Evolutionary conservation across 805 yeast genomes (phyloP), one percentile per base, ranked within the genome.

Genomic region (Vanderwaltozyma tropicalis): DNA sequence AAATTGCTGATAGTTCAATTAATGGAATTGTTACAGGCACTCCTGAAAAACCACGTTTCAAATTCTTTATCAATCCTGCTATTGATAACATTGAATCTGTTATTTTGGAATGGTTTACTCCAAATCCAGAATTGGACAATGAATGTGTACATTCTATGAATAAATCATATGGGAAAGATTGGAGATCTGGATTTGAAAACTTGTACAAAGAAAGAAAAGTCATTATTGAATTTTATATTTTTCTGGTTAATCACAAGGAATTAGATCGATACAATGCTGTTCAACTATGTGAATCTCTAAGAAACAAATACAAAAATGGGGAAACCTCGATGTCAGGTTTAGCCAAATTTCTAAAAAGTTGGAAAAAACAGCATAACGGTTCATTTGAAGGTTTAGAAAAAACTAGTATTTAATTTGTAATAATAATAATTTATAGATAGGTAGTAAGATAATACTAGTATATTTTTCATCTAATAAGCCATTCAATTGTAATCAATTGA

Each of bases 111-210:
- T 57, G 61, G 61, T 57, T 56, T 28, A 53, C 59, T 9, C 62
- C 62, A 18, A 56, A 56, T 35, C 54, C 59, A 3, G 36, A 45
- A 3, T 39, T 43, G 47, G 38, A 41, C 11, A 45, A 50, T 27
- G 50, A 57, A 35, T 57, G 59, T 31, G 52, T 57, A 3, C 61
- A 56, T 36, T 48, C 57, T 3, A 54, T 56, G 59, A 57, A 57
- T 35, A 54, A 52, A 33, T 41, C 39, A 18, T 41, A 42, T 19
- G 55, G 50, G 22, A 56, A 53, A 28, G 39, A 44, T 4, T 57
- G 62, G 62, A 52, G 61, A 38, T 13, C 30, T 8, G 43, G 39
- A 10, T 43, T 44, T 20, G 49, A 50, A 27, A 8, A 41, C 3
- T 39, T 56, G 8, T 57, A 56, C 39, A 51, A 46, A 38, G 49